These are phyloP conservation scores for Rhizopogon vinicolor DNA, from an alignment of 768 basidiomycete genomes.

Conservation along the genomic window DNA sequence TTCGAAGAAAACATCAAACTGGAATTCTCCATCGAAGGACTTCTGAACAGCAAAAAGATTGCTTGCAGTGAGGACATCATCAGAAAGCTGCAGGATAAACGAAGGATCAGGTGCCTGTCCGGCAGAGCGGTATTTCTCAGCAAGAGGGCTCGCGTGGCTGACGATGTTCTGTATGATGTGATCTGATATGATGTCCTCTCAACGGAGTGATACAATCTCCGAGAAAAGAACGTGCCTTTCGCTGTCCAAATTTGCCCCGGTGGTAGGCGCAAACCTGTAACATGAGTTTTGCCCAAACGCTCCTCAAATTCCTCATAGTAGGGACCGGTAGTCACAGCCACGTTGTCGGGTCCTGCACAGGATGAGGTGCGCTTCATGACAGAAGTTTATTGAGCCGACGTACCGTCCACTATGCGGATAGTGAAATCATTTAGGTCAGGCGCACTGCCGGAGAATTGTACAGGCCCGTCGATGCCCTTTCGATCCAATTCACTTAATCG, in stretches of 20 bases:
- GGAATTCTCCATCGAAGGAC: slow-evolving; percentile 76
- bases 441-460: slow-evolving; percentile 69
- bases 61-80: slow-evolving; percentile 65
- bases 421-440: slow-evolving; percentile 81
- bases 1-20: slow-evolving; percentile 89
- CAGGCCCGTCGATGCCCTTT: slow-evolving; percentile 70
- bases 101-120: slow-evolving; percentile 71
- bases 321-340: slow-evolving; percentile 46
- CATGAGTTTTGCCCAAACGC: slow-evolving; percentile 68
- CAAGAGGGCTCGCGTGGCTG: slow-evolving; percentile 47
- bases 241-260: slow-evolving; percentile 79
- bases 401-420: slow-evolving; percentile 77
- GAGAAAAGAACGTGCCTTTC: slow-evolving; percentile 48
- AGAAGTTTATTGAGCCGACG: slow-evolving; percentile 5
- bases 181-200: slow-evolving; percentile 36
- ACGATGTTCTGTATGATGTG: slow-evolving; percentile 57
- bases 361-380: slow-evolving; percentile 3
- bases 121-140: slow-evolving; percentile 45
- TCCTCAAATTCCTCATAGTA: slow-evolving; percentile 55
- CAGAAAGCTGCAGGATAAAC: slow-evolving; percentile 69
- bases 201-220: not conserved
- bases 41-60: slow-evolving; percentile 90
- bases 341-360: slow-evolving; percentile 54
- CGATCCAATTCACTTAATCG: slow-evolving; percentile 3
- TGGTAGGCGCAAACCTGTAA: slow-evolving; percentile 55